These are phyloP conservation scores for Globisporangium recalcitrans DNA, from an alignment of 352 stramenopile species.

Conservation along the genomic window DNA sequence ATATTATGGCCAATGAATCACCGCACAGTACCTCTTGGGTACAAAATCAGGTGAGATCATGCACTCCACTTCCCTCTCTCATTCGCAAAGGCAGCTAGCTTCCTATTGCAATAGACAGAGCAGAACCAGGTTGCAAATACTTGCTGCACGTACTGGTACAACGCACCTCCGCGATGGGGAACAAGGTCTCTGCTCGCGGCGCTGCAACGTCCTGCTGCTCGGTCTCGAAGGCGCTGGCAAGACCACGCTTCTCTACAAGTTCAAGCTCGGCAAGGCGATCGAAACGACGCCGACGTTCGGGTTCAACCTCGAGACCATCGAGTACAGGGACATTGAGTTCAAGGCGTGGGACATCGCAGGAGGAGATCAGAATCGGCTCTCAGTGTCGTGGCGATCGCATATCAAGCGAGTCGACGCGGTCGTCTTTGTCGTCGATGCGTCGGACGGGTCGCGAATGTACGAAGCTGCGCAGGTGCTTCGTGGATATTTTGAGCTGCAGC, in stretches of 20 bases:
- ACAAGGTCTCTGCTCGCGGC: no score
- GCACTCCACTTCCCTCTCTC: no score
- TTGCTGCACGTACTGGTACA: no score
- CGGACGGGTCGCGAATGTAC: constrained; percentile 44
- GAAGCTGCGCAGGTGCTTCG: constrained; percentile 37
- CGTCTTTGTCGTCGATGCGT: constrained; percentile 83
- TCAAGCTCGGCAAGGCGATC: constrained; percentile 62
- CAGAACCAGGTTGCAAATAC: no score
- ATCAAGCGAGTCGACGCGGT: constrained; percentile 49
- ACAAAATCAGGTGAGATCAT: no score
- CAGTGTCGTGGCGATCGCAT: constrained; percentile 70
- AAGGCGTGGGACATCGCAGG: constrained; percentile 74
- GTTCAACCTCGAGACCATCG: constrained; percentile 76
- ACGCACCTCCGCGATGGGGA: no score
- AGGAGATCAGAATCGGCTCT: constrained; percentile 25
- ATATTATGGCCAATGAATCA: no score
- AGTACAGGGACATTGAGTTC: constrained; percentile 66
- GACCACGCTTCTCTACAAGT: constrained; percentile 91
- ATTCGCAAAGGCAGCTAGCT: no score
- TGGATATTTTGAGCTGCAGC: constrained; percentile 33
- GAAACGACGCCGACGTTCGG: constrained; percentile 72
- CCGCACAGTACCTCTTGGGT: no score
- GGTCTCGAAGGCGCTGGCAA: constrained; percentile 93
- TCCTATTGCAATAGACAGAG: no score
- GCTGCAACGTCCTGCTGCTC: constrained; percentile 88